Evolutionary conservation across 305 asterid genomes (phyloP), one percentile per base, ranked within the genome.

Genomic region (Solanum hybrid): DNA sequence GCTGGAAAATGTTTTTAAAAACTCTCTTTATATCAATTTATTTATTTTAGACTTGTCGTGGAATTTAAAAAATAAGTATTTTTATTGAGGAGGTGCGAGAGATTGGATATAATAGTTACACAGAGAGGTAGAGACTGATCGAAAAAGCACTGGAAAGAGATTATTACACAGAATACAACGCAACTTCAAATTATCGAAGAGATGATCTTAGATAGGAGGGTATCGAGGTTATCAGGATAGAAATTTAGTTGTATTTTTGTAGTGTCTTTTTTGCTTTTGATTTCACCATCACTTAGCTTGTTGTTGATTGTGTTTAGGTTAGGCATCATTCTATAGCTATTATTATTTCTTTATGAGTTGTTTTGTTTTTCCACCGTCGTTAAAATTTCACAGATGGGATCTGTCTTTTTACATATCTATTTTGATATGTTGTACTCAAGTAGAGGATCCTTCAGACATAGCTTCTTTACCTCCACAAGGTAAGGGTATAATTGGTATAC

Each of bases 111-210:
- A 24, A 0, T 69, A 11, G 16, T 12, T 5, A 10, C 8, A 5
- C 27, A 26, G 0, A 69, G 16, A 24, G 32, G 4, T 5, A 69
- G 76, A 10, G 7, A 0, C 1, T 69, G 17, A 1, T 17, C 24
- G 1, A 69, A 64, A 64, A 11, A 1, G 2, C 1, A 24, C 1
- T 2, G 3, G 0, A 2, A 5, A 69, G 32, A 24, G 4, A 10
- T 69, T 5, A 24, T 69, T 69, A 69, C 1, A 69, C 1, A 24
- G 0, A 1, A 24, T 11, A 69, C 1, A 26, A 2, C 1, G 2
- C 2, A 24, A 0, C 7, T 24, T 24, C 0, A 69, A 10, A 66
- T 24, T 66, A 66, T 5, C 3, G 7, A 66, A 0, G 2, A 66
- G 1, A 10, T n/a, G 2, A 69, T 3, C 4, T 2, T 69, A 69